A percentile compares a stretch with the other conserved stretches of the same genome.
Evolutionary conservation across 1,139 yeast genomes (phyloP).

Genomic region (Suhomyces bolitotheri): DNA sequence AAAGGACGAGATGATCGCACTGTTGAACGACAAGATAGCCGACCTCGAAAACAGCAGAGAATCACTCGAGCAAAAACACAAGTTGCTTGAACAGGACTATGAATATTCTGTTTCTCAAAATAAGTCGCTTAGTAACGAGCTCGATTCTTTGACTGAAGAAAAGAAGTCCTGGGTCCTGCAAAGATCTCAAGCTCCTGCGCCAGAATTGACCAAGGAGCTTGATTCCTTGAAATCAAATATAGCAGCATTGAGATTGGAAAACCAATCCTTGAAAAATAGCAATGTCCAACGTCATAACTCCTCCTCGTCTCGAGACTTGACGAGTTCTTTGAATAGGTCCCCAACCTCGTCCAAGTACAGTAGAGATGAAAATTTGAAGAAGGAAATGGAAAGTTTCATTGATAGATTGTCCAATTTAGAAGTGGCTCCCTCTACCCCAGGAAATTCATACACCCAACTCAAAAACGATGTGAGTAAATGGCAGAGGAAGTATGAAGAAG

Average conservation of each 20-base stretch:
- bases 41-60: conserved; percentile 18
- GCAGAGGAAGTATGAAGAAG: conserved; percentile 50
- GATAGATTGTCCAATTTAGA: conserved; percentile 30
- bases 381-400: conserved; percentile 28
- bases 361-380: conserved; percentile 14
- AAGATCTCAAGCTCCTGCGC: conserved; percentile 3
- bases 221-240: conserved; percentile 27
- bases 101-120: conserved; percentile 24
- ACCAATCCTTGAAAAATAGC: conserved; percentile 38
- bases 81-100: conserved; percentile 26
- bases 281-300: conserved; percentile 2
- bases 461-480: conserved; percentile 38
- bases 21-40: conserved; percentile 28
- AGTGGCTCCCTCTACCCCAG: conserved; percentile 17
- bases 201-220: conserved; percentile 12
- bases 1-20: conserved; percentile 39
- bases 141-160: conserved; percentile 22
- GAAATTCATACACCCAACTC: conserved; percentile 22
- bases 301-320: conserved; percentile 10
- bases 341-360: conserved; percentile 5
- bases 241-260: conserved; percentile 43
- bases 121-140: conserved; percentile 25
- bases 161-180: conserved; percentile 14
- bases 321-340: conserved; percentile 3
- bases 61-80: conserved; percentile 21